These are phyloP conservation scores for Lipomyces yamadae DNA, from an alignment of 805 yeast species.

Conservation along the genomic window DNA sequence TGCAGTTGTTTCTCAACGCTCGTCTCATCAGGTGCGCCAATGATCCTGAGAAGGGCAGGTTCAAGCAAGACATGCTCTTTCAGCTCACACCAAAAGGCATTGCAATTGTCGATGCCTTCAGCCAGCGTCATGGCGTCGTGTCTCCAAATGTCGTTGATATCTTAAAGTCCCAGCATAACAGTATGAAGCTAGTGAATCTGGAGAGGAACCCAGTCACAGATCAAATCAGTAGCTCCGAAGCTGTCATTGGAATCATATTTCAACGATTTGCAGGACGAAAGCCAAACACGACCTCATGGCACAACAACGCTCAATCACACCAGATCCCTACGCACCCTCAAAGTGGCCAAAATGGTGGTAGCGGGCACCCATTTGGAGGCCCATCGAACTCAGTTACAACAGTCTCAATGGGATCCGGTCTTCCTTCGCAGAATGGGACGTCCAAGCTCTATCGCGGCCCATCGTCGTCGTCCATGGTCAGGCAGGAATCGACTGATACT, in stretches of 20 bases:
- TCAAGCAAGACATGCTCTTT: constrained; percentile 21
- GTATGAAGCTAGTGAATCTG: constrained; percentile 71
- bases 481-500: not conserved
- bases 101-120: constrained; percentile 65
- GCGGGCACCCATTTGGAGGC: not conserved
- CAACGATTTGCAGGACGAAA: constrained; percentile 62
- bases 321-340: not conserved
- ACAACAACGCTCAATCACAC: not conserved
- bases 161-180: constrained; percentile 63
- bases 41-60: constrained; percentile 14
- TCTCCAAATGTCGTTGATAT: constrained; percentile 51
- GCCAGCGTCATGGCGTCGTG: constrained; percentile 59
- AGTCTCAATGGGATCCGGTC: not conserved
- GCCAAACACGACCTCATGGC: constrained; percentile 54
- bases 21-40: constrained; percentile 28
- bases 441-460: not conserved
- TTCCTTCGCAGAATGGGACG: not conserved
- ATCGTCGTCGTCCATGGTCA: not conserved
- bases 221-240: constrained; percentile 62
- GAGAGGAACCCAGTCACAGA: constrained; percentile 68
- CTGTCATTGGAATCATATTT: constrained; percentile 69
- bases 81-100: constrained; percentile 96
- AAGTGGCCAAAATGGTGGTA: not conserved
- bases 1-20: constrained; percentile 30
- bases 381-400: constrained; percentile 1